Conservation (phyloP, 441 rosid genomes). For the Melastoma candidum region DNA sequence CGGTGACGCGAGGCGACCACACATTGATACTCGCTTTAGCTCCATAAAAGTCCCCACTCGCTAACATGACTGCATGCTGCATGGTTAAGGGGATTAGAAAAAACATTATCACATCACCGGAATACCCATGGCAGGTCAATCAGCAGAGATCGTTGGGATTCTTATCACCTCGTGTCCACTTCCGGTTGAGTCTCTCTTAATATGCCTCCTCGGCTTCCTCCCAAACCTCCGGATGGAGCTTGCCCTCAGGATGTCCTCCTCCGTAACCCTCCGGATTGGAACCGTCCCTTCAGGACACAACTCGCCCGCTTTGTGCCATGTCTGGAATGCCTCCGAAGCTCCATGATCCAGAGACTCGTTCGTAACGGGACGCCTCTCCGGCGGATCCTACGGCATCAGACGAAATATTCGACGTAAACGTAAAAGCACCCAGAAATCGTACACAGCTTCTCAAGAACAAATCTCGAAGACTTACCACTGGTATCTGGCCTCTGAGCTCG, state of each 20-base stretch:
- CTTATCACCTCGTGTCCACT: constrained; percentile 52
- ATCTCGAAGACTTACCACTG: constrained; percentile 22
- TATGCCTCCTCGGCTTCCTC: constrained; percentile 31
- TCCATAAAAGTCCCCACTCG: constrained; percentile 56
- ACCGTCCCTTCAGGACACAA: constrained; percentile 58
- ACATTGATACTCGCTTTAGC: constrained; percentile 63
- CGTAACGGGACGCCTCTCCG: constrained; percentile 31
- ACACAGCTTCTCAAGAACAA: neutral
- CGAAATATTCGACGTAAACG: constrained; percentile 1
- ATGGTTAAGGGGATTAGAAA: neutral
- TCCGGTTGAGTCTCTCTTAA: constrained; percentile 56
- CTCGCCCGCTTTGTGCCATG: constrained; percentile 52
- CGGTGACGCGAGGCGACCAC: constrained; percentile 52
- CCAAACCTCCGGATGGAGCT: constrained; percentile 42
- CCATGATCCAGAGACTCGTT: constrained; percentile 18
- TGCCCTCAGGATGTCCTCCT: constrained; percentile 43
- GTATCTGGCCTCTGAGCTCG: constrained; percentile 45
- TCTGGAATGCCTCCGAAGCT: constrained; percentile 27
- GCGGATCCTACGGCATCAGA: constrained; percentile 31
- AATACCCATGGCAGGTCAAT: neutral
- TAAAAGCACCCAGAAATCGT: constrained; percentile 3
- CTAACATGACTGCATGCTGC: constrained; percentile 65
- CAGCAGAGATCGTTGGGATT: too few species aligned
- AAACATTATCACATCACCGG: neutral
- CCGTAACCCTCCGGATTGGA: constrained; percentile 51